A percentile compares a stretch with the other conserved stretches of the same genome.
Evolutionary conservation across 352 stramenopile species (phyloP).

Genomic region (Globisporangium radiosum): DNA sequence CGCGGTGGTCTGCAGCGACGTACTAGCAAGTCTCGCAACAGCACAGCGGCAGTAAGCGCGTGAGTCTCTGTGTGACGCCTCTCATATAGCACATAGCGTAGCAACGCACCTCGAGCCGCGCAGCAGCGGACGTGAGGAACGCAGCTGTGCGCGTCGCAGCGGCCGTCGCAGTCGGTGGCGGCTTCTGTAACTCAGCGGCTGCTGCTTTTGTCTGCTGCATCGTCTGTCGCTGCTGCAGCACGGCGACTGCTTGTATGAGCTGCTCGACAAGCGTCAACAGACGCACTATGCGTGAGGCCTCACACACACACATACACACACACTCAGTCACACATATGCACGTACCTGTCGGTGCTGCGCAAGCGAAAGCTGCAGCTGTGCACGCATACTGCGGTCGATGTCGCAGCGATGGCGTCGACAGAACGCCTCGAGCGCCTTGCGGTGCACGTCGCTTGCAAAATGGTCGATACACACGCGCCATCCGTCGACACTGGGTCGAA

Average conservation of each 20-base stretch:
- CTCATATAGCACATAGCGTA: too few species aligned
- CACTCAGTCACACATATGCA: neutral
- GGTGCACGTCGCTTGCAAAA: constrained; percentile 27
- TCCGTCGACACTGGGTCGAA: neutral
- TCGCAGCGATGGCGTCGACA: constrained; percentile 55
- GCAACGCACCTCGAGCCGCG: constrained; percentile 24
- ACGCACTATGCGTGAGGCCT: neutral
- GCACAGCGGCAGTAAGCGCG: too few species aligned
- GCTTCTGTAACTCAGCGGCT: too few species aligned
- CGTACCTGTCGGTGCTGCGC: constrained; percentile 21
- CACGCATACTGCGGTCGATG: constrained; percentile 23
- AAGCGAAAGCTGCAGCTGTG: constrained; percentile 30
- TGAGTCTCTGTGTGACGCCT: too few species aligned
- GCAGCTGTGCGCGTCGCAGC: constrained; percentile 14
- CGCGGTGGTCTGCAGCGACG: too few species aligned
- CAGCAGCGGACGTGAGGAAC: constrained; percentile 36
- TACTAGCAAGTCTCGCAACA: too few species aligned
- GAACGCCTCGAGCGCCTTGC: constrained; percentile 34
- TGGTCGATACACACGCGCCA: constrained; percentile 27
- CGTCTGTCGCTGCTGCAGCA: neutral
- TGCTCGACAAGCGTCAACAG: neutral
- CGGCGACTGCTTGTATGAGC: neutral
- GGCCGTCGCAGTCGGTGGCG: neutral
- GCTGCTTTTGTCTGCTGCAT: too few species aligned
- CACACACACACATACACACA: neutral